Evolutionary conservation across 164 flowering plant genomes (phyloP).

Genomic region (Aristolochia fimbriata): DNA sequence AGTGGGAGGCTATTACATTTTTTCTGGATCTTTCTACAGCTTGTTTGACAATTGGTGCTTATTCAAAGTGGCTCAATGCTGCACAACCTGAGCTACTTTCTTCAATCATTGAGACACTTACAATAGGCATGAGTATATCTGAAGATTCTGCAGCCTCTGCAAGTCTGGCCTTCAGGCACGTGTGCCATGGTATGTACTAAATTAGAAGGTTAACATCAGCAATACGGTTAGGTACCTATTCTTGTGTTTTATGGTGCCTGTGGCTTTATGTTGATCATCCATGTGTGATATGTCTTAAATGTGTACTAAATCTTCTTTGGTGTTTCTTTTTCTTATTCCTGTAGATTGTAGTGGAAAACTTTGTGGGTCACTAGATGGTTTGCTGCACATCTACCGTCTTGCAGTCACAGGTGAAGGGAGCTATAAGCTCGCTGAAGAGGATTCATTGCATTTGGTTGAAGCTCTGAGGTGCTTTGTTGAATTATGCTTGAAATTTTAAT

Average conservation of each 20-base stretch:
- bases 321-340: not conserved
- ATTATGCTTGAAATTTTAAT: too few relatives aligned
- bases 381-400: constrained; percentile 66
- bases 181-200: constrained; percentile 65
- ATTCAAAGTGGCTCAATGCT: constrained; percentile 95
- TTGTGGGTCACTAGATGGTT: constrained; percentile 79
- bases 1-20: not conserved
- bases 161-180: constrained; percentile 86
- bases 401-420: constrained; percentile 67
- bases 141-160: constrained; percentile 99
- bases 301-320: not conserved
- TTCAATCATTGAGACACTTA: constrained; percentile 66
- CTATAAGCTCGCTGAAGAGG: constrained; percentile 80
- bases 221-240: too few relatives aligned
- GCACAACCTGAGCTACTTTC: constrained; percentile 65
- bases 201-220: not conserved
- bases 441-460: constrained; percentile 87
- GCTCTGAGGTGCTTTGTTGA: constrained; percentile 57
- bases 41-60: constrained; percentile 93
- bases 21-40: constrained; percentile 26
- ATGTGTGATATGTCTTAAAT: not conserved
- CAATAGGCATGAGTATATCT: constrained; percentile 84
- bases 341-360: constrained; percentile 87
- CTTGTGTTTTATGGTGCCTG: too few relatives aligned
- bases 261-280: not conserved